Conservation (phyloP, 257 asterid genomes). For the Coffea eugenioides region DNA sequence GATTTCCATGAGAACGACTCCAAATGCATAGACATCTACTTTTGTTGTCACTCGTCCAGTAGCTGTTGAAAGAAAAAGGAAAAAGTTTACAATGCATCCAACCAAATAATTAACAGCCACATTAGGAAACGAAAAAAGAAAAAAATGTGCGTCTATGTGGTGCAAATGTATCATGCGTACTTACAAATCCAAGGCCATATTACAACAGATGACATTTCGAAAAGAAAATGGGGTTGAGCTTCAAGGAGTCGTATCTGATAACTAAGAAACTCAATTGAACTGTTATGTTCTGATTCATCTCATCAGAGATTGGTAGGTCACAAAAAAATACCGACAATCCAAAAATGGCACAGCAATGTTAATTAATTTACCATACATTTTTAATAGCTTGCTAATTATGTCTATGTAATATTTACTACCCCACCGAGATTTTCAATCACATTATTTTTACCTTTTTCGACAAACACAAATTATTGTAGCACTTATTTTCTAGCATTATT, state of each 20-base stretch:
- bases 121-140: no score
- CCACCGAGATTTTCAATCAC: background rate
- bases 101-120: background rate
- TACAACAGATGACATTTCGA: background rate
- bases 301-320: background rate
- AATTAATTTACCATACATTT: background rate
- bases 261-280: background rate
- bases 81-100: background rate
- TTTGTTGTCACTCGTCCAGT: constrained; percentile 95
- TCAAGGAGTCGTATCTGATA: background rate
- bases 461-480: background rate
- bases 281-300: background rate
- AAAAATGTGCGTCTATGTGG: background rate
- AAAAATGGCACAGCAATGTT: background rate
- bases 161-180: background rate
- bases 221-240: background rate
- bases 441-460: background rate
- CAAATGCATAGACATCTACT: constrained; percentile 91
- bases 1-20: constrained; percentile 87
- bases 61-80: constrained; percentile 41
- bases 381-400: background rate
- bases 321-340: background rate
- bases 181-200: background rate
- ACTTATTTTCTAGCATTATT: background rate
- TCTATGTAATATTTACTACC: background rate